These are phyloP conservation scores for Cucumis sativus DNA, from an alignment of 306 rosid genomes.

Conservation along the genomic window Cucumber_9930_V3 NC_026660.2:24321501-24322000, in stretches of 20 bases:
- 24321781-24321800: neutral
- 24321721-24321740: neutral
- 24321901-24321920: neutral
- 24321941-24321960: neutral
- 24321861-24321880: neutral
- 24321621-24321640: neutral
- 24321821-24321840: neutral
- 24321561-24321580: neutral
- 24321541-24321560: neutral
- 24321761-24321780: neutral
- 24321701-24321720: neutral
- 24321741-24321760: too few relatives aligned
- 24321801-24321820: neutral
- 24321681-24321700: neutral
- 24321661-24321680: neutral
- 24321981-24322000: too few relatives aligned
- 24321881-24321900: neutral
- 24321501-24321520: neutral
- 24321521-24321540: neutral
- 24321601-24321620: neutral
- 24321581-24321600: neutral
- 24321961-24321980: too few relatives aligned
- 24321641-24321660: neutral
- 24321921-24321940: neutral
- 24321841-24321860: neutral